A percentile compares a stretch with the other conserved stretches of the same genome.
These are phyloP conservation scores for Aspergillus sp. DNA, from an alignment of 2,329 filamentous ascomycete genomes.

Conservation along the genomic window DNA sequence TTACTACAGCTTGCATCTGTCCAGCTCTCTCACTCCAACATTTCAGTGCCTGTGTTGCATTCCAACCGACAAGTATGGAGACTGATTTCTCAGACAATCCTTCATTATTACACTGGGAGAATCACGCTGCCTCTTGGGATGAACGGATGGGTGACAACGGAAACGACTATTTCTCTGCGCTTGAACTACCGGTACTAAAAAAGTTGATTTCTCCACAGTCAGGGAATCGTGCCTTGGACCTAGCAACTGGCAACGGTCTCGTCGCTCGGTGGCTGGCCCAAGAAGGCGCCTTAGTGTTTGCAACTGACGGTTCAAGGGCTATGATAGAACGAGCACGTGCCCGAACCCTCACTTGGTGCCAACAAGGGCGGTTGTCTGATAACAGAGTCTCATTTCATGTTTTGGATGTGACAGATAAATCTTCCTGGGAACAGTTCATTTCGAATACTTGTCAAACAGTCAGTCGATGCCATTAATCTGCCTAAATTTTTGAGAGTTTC, in stretches of 20 bases:
- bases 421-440: background rate
- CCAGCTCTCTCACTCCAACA: too few species aligned
- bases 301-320: conserved; percentile 43
- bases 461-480: background rate
- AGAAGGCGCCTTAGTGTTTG: conserved; percentile 38
- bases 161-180: conserved; percentile 46
- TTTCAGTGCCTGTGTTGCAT: too few species aligned
- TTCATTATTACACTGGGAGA: conserved; percentile 33
- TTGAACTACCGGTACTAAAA: conserved; percentile 43
- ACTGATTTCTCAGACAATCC: too few species aligned
- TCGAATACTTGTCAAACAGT: background rate
- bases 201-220: conserved; percentile 30
- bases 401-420: background rate
- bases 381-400: background rate
- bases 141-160: conserved; percentile 36
- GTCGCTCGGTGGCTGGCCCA: conserved; percentile 45
- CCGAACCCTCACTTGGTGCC: conserved; percentile 6
- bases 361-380: background rate
- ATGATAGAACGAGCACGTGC: conserved; percentile 41
- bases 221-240: conserved; percentile 41
- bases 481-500: background rate
- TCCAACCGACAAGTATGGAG: too few species aligned
- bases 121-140: conserved; percentile 46
- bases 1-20: too few species aligned
- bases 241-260: conserved; percentile 52